Conservation (phyloP, 441 rosid genomes). For the Biscutella laevigata region DNA sequence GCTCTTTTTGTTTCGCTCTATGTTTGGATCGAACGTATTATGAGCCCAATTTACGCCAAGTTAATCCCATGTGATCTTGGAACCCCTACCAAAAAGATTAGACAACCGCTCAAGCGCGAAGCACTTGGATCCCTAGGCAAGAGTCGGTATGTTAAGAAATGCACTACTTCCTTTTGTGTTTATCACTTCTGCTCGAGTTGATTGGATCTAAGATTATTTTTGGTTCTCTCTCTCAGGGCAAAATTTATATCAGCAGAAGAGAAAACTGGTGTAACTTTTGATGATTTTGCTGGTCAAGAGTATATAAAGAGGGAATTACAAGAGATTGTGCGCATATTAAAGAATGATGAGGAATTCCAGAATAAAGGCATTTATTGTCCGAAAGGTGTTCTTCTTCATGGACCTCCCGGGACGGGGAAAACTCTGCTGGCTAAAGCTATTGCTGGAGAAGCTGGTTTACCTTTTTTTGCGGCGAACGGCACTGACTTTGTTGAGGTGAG, state of each 20-base stretch:
- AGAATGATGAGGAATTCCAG: conserved; percentile 86
- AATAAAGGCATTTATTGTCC: conserved; percentile 92
- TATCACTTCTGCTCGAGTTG: not conserved
- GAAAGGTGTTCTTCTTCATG: conserved; percentile 94
- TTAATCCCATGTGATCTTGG: conserved; percentile 92
- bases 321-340: conserved; percentile 81
- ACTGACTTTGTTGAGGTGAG: conserved; percentile 95
- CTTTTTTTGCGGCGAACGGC: conserved; percentile 94
- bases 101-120: conserved; percentile 58
- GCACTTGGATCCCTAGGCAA: conserved; percentile 92
- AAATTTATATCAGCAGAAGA: conserved; percentile 93
- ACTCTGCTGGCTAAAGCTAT: conserved; percentile 94
- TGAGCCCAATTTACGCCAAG: conserved; percentile 86
- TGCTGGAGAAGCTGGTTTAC: conserved; percentile 98
- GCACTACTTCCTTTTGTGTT: not conserved
- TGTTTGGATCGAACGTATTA: conserved; percentile 69
- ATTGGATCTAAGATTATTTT: not conserved
- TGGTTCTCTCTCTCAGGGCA: conserved; percentile 43
- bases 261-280: conserved; percentile 87
- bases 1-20: conserved; percentile 67
- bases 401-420: conserved; percentile 99
- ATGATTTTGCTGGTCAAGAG: conserved; percentile 98
- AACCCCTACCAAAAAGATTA: conserved; percentile 42
- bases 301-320: conserved; percentile 86
- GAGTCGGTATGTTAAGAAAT: conserved; percentile 58